These are phyloP conservation scores for Eremothecium gossypii DNA, from an alignment of 1,139 yeast genomes.

Conservation along the genomic window DNA sequence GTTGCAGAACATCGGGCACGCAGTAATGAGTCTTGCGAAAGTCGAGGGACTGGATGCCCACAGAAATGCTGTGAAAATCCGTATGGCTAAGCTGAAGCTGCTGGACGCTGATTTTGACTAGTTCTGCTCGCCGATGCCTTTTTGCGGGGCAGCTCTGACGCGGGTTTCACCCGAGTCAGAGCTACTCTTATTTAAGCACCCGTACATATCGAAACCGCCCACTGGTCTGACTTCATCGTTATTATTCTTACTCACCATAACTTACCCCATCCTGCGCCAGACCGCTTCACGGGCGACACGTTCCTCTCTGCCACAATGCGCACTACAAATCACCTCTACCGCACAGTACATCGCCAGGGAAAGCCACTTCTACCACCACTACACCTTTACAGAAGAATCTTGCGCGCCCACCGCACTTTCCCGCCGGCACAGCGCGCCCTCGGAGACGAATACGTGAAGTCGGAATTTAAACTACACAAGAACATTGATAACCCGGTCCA, in stretches of 20 bases:
- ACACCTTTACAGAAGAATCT: constrained; percentile 60
- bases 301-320: background rate
- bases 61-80: constrained; percentile 87
- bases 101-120: constrained; percentile 25
- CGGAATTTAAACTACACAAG: constrained; percentile 84
- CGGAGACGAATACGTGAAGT: constrained; percentile 84
- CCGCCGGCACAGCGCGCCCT: constrained; percentile 64
- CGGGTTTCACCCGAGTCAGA: background rate
- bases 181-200: background rate
- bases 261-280: too few species aligned
- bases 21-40: constrained; percentile 94
- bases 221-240: background rate
- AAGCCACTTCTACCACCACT: constrained; percentile 76
- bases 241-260: background rate
- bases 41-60: constrained; percentile 97
- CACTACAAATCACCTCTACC: background rate
- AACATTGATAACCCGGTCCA: constrained; percentile 80
- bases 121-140: background rate
- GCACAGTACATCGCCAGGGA: background rate
- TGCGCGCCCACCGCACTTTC: constrained; percentile 66
- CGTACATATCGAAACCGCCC: background rate
- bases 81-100: constrained; percentile 71
- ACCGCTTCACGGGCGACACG: background rate
- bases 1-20: constrained; percentile 76
- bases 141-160: background rate